Base-by-base conservation (phyloP, 1,139 yeast genomes). In the Casaregolazyma lundiana region DNA sequence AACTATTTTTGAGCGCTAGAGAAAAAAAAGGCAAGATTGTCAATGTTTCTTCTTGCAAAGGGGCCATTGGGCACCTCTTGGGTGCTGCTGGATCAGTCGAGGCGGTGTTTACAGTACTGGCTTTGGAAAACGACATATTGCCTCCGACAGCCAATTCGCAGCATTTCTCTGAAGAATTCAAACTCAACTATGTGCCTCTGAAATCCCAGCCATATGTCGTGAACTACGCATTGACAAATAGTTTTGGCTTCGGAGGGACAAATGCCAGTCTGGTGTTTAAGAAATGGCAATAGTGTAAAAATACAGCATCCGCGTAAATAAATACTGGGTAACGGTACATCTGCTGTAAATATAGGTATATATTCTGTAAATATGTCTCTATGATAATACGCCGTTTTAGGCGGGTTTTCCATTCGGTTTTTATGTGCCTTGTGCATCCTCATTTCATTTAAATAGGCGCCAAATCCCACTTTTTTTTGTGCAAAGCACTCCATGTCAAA, bases 81-180 rank as follows among this genome's bases (percentile, higher is more conserved):
- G 98, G 98, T 1, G 98, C 96, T 0, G 95, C 98, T 0, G 99
- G 98, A 2, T 82, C 96, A 0, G 88, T 92, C 4, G 99, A 94
- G 60, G 80, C 95, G 4, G 78, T 89, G 1, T 87, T 87, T 62
- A 81, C 97, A 0, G 68, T 89, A 1, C 62, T 81, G 58, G 81
- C 96, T 0, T 59, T 90, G 36, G 63, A 76, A 45, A 64, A 78
- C 9, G 73, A 76, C 19, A 60, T 70, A 2, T 59, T 87, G 2
- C 97, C 98, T 0, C 95, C 95, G 4, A 89, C 96, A 0, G 65
- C 84, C 50, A 92, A 92, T 61, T 73, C 89, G 50, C 70, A 75
- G 1, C 59, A 69, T 16, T 75, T 70, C 44, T 69, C 67, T 13
- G 47, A 56, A 0, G 70, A 61, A 0, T 80, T 80, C 56, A 55